Base-by-base conservation (phyloP, 148 eudicot genomes). In the Diospyros lotus region DNA sequence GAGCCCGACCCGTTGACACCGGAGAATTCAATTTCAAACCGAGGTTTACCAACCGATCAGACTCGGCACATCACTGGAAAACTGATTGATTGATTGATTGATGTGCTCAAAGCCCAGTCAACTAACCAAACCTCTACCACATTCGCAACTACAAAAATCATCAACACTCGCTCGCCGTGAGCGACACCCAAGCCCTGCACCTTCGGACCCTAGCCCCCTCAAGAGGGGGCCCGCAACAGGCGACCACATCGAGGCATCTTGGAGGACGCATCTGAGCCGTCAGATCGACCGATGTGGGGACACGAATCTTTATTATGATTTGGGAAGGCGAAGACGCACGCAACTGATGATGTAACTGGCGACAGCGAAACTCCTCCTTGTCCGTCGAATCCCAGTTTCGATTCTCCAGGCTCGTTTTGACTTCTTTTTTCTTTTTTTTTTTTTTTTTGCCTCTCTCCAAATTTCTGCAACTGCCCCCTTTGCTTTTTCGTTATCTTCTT, bases 71-170 rank as follows among this genome's bases (percentile, higher is more conserved):
- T 69, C 72, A 54, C 40, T 9, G 15, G 17, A 69, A 48, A 41
- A 55, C 8, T 55, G 74, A 71, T 56, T 71, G 74, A 71, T 71
- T 69, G 73, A 69, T 69, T 51, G 73, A 68, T 68, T 40, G 60
- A 28, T n/a, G 8, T 18, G 13, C 64, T 56, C 74, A 3, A 44
- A 39, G 9, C n/a, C 55, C 40, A 71, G 18, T 5, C 28, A 40
- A 18, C 41, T n/a, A 71, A 71, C 64, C 51, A 58, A 14, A 28
- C 28, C 28, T 28, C 28, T 28, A 28, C 28, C 28, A 28, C 28
- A 28, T 28, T 28, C 28, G 28, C 28, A 28, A 28, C 28, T 28
- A 28, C 28, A 0, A 28, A 28, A 28, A 28, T 28, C 28, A 58
- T 14, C 5, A 58, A 3, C 18, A 6, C 4, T 5, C n/a, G n/a